phyloP scores from a whole-genome alignment of 805 yeast species.

The Ogataea nitratoaversa region DNA sequence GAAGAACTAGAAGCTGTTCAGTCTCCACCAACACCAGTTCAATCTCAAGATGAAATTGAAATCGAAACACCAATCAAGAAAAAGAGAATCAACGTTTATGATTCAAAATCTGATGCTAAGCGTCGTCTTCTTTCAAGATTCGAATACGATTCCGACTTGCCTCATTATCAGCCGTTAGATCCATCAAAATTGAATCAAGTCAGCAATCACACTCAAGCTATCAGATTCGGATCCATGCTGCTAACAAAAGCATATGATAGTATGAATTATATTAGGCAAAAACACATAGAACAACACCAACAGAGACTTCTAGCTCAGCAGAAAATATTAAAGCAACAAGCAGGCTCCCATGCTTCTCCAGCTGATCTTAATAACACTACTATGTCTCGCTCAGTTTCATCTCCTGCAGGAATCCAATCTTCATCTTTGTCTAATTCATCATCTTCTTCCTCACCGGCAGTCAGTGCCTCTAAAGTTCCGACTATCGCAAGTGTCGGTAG shows the following conservation, averaged over 20 bases:
- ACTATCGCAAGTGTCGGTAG: constrained; percentile 1
- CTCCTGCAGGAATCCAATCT: not conserved
- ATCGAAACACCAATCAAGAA: constrained; percentile 7
- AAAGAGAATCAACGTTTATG: constrained; percentile 30
- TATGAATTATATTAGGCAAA: constrained; percentile 73
- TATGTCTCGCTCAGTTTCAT: not conserved
- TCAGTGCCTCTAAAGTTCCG: too few species aligned
- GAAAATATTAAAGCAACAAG: constrained; percentile 32
- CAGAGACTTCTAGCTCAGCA: constrained; percentile 29
- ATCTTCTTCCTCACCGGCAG: too few species aligned
- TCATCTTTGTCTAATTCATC: too few species aligned
- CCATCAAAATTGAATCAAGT: constrained; percentile 82
- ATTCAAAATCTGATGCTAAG: constrained; percentile 29
- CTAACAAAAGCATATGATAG: constrained; percentile 81
- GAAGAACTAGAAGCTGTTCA: too few species aligned
- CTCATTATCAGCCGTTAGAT: constrained; percentile 54
- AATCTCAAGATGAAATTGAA: not conserved
- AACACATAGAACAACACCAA: constrained; percentile 44
- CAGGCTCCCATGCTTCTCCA: constrained; percentile 22
- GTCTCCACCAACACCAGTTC: constrained; percentile 4
- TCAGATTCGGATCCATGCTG: constrained; percentile 88
- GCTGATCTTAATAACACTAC: not conserved
- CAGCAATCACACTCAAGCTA: constrained; percentile 80
- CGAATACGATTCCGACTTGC: constrained; percentile 45
- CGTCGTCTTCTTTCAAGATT: constrained; percentile 45